phyloP scores from a whole-genome alignment of 2,329 filamentous ascomycete genomes.

The Chrysoporthe austroafricana region DNA sequence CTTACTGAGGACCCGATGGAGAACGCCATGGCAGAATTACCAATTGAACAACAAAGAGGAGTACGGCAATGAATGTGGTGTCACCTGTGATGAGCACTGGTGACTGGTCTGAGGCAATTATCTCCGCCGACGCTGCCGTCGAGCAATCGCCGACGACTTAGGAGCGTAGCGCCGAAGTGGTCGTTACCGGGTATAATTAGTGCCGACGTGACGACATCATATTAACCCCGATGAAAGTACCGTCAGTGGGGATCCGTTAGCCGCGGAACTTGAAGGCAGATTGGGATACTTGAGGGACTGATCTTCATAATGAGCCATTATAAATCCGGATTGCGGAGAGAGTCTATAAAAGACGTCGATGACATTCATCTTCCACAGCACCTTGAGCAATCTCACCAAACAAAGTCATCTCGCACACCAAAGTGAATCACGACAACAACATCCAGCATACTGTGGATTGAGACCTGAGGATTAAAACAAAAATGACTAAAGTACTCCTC shows the following conservation, averaged over 20 bases:
- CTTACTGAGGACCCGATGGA: not conserved
- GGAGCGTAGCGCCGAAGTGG: not conserved
- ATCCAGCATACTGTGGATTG: not conserved
- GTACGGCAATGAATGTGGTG: not conserved
- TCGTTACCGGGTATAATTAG: not conserved
- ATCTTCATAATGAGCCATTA: not conserved
- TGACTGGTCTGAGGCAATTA: not conserved
- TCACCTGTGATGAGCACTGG: not conserved
- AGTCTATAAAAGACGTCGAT: not conserved
- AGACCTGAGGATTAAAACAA: not conserved
- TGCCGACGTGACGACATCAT: conserved; percentile 7
- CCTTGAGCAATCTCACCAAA: too few relatives aligned
- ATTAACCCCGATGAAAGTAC: conserved; percentile 1
- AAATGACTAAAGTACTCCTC: conserved; percentile 52
- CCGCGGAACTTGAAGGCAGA: not conserved
- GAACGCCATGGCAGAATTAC: not conserved
- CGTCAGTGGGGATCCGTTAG: conserved; percentile 6
- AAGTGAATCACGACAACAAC: not conserved
- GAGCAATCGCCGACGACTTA: not conserved
- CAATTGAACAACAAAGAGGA: not conserved
- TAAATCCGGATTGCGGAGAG: not conserved
- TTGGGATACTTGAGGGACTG: not conserved
- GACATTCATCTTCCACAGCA: too few relatives aligned
- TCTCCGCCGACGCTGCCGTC: not conserved
- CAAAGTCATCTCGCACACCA: too few relatives aligned